Base-by-base conservation (phyloP, 257 asterid species). In the Leonotis leonurus region DNA sequence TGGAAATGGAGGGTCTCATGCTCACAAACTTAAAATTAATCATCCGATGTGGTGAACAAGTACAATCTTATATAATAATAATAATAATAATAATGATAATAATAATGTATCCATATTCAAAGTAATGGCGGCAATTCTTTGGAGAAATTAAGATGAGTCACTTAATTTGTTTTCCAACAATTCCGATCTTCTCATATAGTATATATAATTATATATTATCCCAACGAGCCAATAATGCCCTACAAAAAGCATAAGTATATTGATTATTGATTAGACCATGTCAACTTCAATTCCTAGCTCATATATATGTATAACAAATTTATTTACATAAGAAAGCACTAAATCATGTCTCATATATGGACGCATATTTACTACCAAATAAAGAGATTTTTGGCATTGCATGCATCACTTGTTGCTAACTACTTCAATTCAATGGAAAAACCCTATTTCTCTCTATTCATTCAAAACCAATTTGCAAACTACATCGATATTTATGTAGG, bases 301-400 rank as follows among this genome's bases (percentile, higher is more conserved):
- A 37, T 17, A 26, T 17, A 5, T 44, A 37, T 17, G 21, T 17
- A 5, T 44, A 43, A 16, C 16, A 16, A 24, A 13, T 50, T 49
- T 67, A 32, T 69, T 67, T 14, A 67, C 75, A 70, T 70, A 72
- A 78, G 67, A 52, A 74, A 68, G 60, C 77, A 74, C 65, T 73
- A 65, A 65, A 39, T 59, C 53, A 32, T 45, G 32, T 63, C 62
- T 51, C 64, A 25, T 22, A 12, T 49, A 22, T 56, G 67, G 69
- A 41, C 39, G 56, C 37, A 57, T 11, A 58, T 9, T 57, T 10
- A 17, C 49, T 58, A 67, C 69, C 20, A 58, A 54, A 64, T 50
- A 53, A 52, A 21, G 41, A 29, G 32, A 7, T 24, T 44, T 55
- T 76, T 70, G 70, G 49, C 62, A 51, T 64, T 10, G 20, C 18